These are phyloP conservation scores for Asterochloris sp. DNA, from an alignment of 139 green algal species.

Conservation along the genomic window DNA sequence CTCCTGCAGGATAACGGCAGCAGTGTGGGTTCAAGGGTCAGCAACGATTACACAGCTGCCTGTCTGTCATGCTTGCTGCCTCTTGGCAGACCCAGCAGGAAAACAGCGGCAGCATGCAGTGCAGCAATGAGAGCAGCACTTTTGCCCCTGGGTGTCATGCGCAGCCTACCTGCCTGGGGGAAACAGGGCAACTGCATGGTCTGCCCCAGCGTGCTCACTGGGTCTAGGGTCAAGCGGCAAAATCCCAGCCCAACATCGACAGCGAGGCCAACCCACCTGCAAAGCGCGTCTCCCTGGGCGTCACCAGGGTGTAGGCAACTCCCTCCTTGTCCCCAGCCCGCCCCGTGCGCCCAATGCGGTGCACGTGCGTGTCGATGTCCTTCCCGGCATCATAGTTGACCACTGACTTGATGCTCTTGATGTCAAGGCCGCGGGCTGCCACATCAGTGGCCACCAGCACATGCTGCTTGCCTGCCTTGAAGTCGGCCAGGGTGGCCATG, in stretches of 20 bases:
- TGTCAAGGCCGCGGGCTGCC: slow-evolving; percentile 76
- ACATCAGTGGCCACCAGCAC: slow-evolving; percentile 79
- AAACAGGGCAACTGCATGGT: no score
- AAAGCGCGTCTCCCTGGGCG: slow-evolving; percentile 60
- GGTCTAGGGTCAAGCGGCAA: not conserved
- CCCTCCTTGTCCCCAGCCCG: slow-evolving; percentile 93
- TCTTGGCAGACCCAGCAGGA: not conserved
- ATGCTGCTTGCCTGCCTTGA: slow-evolving; percentile 47
- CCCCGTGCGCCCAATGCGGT: slow-evolving; percentile 91
- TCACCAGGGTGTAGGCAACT: slow-evolving; percentile 78
- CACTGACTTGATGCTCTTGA: slow-evolving; percentile 79
- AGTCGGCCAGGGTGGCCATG: slow-evolving; percentile 56
- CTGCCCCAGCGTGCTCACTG: no score
- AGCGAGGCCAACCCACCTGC: slow-evolving; percentile 28
- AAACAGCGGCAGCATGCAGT: not conserved
- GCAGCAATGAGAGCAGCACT: not conserved
- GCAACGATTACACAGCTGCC: no score
- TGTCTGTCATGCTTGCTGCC: not conserved
- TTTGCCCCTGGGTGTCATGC: not conserved
- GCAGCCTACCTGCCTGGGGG: not conserved
- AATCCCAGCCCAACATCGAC: not conserved
- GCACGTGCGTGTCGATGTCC: slow-evolving; percentile 88
- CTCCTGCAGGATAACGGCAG: slow-evolving; percentile 20
- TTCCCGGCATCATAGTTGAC: slow-evolving; percentile 83
- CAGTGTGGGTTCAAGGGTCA: no score